Conservation (phyloP, 495 filamentous ascomycete genomes). For the Acidiella bohemica region DNA sequence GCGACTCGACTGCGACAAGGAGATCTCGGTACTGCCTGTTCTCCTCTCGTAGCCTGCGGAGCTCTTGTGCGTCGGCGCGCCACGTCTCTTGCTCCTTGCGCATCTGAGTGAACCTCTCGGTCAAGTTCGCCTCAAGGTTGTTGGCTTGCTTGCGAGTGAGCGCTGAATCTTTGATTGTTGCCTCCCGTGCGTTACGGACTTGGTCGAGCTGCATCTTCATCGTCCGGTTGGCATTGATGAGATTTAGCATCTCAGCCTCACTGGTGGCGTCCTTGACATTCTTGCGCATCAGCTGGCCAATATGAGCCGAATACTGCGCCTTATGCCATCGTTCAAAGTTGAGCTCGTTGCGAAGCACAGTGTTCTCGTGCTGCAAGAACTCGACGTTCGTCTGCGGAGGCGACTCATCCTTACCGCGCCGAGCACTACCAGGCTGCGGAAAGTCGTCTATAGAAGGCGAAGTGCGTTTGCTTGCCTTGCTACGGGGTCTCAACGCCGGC, state of each 20-base stretch:
- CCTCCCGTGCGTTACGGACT: constrained; percentile 46
- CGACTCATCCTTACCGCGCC: neutral
- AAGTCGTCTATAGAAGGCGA: constrained; percentile 22
- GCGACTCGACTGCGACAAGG: constrained; percentile 46
- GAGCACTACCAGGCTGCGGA: constrained; percentile 10
- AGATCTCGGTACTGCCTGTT: constrained; percentile 41
- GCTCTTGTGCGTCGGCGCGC: constrained; percentile 37
- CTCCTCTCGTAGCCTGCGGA: constrained; percentile 41
- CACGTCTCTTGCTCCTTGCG: constrained; percentile 57
- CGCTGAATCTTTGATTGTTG: constrained; percentile 50
- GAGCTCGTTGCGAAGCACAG: constrained; percentile 57
- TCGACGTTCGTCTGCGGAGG: constrained; percentile 35
- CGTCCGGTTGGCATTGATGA: constrained; percentile 58
- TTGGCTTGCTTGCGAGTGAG: constrained; percentile 50
- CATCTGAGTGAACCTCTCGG: constrained; percentile 42
- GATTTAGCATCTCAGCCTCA: constrained; percentile 62
- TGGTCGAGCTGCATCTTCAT: constrained; percentile 54
- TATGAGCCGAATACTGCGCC: constrained; percentile 59
- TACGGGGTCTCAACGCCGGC: neutral
- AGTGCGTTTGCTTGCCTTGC: constrained; percentile 7
- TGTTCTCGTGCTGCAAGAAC: constrained; percentile 49
- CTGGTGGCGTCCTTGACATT: constrained; percentile 54
- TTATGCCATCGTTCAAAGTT: constrained; percentile 67
- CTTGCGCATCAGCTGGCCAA: constrained; percentile 53
- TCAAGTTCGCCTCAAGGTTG: constrained; percentile 57